Evolutionary conservation across 805 yeast genomes (phyloP), one percentile per base, ranked within the genome.

Genomic region (Maudiozyma turicensis): DNA sequence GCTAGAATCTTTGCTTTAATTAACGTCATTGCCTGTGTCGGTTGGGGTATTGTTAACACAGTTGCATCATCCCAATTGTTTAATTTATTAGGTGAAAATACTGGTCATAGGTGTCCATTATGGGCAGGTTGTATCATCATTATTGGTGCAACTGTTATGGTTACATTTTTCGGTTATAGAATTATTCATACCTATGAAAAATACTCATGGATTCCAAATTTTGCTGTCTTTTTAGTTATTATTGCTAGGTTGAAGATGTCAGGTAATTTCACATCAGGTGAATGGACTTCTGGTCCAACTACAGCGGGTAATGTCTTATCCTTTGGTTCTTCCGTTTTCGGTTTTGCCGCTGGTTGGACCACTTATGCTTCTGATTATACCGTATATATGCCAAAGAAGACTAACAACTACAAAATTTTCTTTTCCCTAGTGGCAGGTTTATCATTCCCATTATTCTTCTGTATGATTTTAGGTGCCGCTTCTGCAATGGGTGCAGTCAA

Each of bases 331-430:
- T 70, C 95, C 41, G 66, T 85, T 54, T 89, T 78, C 61, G 96
- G 96, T 54, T 89, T 83, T 61, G 95, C 95, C 43, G 80, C 95
- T 50, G 96, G 96, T 55, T 89, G 96, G 96, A 80, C 95, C 49
- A 82, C 96, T 13, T 87, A 82, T 60, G 93, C 96, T 39, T 80
- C 95, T 45, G 97, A 89, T 70, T 90, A 89, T 71, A 86, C 95
- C 44, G 88, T 83, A 41, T 89, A 87, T 72, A 86, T 85, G 76
- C 86, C 84, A 55, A 72, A 76, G 58, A 74, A 77, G 61, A 79
- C 83, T 54, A 76, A 75, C 65, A 70, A 78, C 38, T 54, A 58
- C 61, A 81, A 72, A 61, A 73, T 86, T 48, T 88, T 87, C 72
- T 64, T 76, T 48, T 76, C 79, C 53, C 77, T 89, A 49, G 65